A percentile compares a stretch with the other conserved stretches of the same genome.
These are phyloP conservation scores for Apiospora saccharicola DNA, from an alignment of 2,329 filamentous ascomycete species.

Conservation along the genomic window DNA sequence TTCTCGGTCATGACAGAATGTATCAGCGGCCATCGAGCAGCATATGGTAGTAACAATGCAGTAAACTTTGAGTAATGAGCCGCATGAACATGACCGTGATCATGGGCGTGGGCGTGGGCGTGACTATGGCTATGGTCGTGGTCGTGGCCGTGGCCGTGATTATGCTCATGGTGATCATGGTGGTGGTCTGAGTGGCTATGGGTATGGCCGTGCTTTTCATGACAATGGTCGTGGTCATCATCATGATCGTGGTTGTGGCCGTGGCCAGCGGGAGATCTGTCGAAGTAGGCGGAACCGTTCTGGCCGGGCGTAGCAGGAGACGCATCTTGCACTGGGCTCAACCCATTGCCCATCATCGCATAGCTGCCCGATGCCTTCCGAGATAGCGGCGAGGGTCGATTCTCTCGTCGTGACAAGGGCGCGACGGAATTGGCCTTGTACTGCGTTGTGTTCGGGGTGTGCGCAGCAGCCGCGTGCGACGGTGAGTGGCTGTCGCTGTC, in stretches of 20 bases:
- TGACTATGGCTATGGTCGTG: slow-evolving; percentile 34
- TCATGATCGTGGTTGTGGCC: slow-evolving; percentile 38
- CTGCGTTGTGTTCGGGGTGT: slow-evolving; percentile 38
- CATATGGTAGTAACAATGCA: slow-evolving; percentile 72
- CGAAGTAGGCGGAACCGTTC: slow-evolving; percentile 30
- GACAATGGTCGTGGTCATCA: slow-evolving; percentile 33
- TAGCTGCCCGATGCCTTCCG: slow-evolving; percentile 37
- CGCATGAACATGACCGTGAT: slow-evolving; percentile 38
- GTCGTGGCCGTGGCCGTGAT: slow-evolving; percentile 36
- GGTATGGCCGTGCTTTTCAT: slow-evolving; percentile 38
- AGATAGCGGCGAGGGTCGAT: slow-evolving; percentile 43
- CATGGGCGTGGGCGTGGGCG: slow-evolving; percentile 30
- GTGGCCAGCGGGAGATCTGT: slow-evolving; percentile 29
- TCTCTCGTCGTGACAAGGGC: slow-evolving; percentile 43
- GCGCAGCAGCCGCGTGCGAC: slow-evolving; percentile 28
- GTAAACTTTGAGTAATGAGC: slow-evolving; percentile 73
- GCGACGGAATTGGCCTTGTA: slow-evolving; percentile 45
- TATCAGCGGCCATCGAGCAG: slow-evolving; percentile 76
- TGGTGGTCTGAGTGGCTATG: slow-evolving; percentile 40
- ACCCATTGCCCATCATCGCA: background rate
- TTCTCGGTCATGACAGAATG: slow-evolving; percentile 89
- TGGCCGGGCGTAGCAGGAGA: slow-evolving; percentile 26
- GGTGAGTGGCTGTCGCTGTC: slow-evolving; percentile 31
- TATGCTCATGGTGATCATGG: slow-evolving; percentile 37
- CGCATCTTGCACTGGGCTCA: slow-evolving; percentile 33